A percentile compares a stretch with the other conserved stretches of the same genome.
Conservation (phyloP, 2,329 filamentous ascomycete genomes). For the Laburnicola sp. region DNA sequence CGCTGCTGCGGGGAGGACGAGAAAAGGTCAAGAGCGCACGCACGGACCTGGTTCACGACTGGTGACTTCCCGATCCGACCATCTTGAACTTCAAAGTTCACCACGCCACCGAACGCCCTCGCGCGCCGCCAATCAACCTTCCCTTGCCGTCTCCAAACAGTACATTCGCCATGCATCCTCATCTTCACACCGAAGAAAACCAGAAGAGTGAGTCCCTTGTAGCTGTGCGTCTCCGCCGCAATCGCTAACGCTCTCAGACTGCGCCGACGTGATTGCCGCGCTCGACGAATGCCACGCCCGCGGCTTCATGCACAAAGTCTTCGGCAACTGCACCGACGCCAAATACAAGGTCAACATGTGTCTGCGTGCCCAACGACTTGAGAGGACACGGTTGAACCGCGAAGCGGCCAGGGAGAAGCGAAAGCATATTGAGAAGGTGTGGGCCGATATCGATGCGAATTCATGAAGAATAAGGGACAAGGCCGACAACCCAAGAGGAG, state of each 20-base stretch:
- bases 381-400: constrained; percentile 77
- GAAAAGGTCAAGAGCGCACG: constrained; percentile 16
- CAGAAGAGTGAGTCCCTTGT: constrained; percentile 62
- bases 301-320: constrained; percentile 88
- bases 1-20: constrained; percentile 5
- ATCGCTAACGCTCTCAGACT: constrained; percentile 61
- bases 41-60: constrained; percentile 32
- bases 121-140: constrained; percentile 14
- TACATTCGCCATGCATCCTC: constrained; percentile 80
- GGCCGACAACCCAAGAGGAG: not conserved
- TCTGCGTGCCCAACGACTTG: constrained; percentile 76
- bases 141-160: not conserved
- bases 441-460: constrained; percentile 76
- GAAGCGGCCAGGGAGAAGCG: constrained; percentile 68
- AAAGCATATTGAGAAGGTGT: constrained; percentile 73
- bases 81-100: constrained; percentile 5
- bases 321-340: constrained; percentile 85
- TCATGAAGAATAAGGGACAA: constrained; percentile 42
- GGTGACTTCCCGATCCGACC: constrained; percentile 23
- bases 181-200: constrained; percentile 92
- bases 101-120: constrained; percentile 7
- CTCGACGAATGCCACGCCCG: constrained; percentile 94
- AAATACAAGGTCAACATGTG: constrained; percentile 86
- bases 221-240: constrained; percentile 1
- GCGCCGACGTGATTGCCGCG: constrained; percentile 89